Evolutionary conservation across 805 yeast genomes (phyloP).

Genomic region (Zygoascus bituminiphila): DNA sequence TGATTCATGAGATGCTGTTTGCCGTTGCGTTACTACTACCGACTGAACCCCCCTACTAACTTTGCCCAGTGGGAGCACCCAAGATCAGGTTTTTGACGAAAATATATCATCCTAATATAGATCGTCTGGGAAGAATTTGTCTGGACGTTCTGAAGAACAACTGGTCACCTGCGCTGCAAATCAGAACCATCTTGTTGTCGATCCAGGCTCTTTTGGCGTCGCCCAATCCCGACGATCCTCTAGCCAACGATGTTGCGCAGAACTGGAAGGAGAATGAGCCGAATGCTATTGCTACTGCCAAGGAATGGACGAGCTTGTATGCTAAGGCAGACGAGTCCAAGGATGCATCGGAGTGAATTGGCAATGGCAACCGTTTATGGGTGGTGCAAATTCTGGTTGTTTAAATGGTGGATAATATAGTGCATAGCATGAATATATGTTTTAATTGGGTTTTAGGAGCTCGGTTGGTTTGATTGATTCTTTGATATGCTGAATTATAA

Average conservation of each 20-base stretch:
- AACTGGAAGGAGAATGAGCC: constrained; percentile 87
- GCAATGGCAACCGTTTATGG: no score
- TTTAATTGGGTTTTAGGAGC: no score
- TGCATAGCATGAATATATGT: background rate
- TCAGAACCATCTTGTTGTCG: constrained; percentile 81
- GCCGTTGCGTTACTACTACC: no score
- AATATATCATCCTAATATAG: constrained; percentile 95
- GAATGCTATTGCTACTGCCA: constrained; percentile 73
- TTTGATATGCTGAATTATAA: no score
- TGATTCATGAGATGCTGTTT: background rate
- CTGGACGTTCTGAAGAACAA: constrained; percentile 85
- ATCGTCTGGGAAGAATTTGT: constrained; percentile 90
- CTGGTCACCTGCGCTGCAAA: constrained; percentile 98
- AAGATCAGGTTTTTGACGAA: constrained; percentile 88
- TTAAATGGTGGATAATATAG: no score
- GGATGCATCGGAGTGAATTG: background rate
- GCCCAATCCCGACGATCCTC: constrained; percentile 97
- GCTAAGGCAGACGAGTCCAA: constrained; percentile 30
- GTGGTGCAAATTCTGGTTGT: no score
- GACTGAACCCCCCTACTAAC: constrained; percentile 5
- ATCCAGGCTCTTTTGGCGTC: constrained; percentile 91
- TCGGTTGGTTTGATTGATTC: no score
- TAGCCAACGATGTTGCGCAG: constrained; percentile 96
- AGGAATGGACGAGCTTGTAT: constrained; percentile 59
- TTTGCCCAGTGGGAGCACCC: constrained; percentile 76